phyloP scores from a whole-genome alignment of 2,329 filamentous ascomycete genomes.

The Tolypocladium cylindrosporum region DNA sequence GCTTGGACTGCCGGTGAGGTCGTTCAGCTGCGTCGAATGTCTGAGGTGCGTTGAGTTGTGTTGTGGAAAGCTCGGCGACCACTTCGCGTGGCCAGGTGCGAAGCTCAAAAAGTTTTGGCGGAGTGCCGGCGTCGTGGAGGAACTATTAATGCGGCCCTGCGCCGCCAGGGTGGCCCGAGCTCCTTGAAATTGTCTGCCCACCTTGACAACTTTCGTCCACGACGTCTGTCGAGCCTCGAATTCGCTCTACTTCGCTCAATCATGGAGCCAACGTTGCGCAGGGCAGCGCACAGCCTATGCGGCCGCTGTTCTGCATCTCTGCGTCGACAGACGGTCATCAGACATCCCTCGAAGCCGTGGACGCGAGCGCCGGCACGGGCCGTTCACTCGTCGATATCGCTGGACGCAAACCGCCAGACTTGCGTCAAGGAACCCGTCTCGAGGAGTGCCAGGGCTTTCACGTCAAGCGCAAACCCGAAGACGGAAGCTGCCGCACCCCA shows the following conservation, averaged over 20 bases:
- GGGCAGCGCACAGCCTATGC: conserved; percentile 28
- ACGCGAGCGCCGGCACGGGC: conserved; percentile 16
- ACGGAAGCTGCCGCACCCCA: conserved; percentile 17
- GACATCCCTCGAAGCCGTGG: conserved; percentile 13
- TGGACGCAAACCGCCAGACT: conserved; percentile 8
- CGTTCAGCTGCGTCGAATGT: conserved; percentile 11
- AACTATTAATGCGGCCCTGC: conserved; percentile 26
- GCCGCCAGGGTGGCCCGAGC: conserved; percentile 16
- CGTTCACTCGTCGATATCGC: conserved; percentile 15
- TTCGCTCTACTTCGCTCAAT: conserved; percentile 1
- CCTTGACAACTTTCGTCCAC: background rate
- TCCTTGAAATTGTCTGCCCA: conserved; percentile 6
- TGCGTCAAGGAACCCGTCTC: conserved; percentile 7
- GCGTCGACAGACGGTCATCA: conserved; percentile 16
- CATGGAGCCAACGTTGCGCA: conserved; percentile 31
- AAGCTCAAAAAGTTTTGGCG: conserved; percentile 22
- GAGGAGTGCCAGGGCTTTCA: conserved; percentile 16
- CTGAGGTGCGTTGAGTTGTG: conserved; percentile 5
- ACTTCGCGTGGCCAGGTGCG: conserved; percentile 5
- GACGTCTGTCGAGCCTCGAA: background rate
- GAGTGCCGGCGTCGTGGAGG: conserved; percentile 16
- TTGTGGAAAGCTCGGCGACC: conserved; percentile 7
- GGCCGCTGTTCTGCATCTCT: conserved; percentile 27
- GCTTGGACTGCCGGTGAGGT: conserved; percentile 15
- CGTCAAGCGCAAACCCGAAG: conserved; percentile 14